Evolutionary conservation across 2,329 filamentous ascomycete genomes (phyloP).

Genomic region (Pyrenochaeta sp.): DNA sequence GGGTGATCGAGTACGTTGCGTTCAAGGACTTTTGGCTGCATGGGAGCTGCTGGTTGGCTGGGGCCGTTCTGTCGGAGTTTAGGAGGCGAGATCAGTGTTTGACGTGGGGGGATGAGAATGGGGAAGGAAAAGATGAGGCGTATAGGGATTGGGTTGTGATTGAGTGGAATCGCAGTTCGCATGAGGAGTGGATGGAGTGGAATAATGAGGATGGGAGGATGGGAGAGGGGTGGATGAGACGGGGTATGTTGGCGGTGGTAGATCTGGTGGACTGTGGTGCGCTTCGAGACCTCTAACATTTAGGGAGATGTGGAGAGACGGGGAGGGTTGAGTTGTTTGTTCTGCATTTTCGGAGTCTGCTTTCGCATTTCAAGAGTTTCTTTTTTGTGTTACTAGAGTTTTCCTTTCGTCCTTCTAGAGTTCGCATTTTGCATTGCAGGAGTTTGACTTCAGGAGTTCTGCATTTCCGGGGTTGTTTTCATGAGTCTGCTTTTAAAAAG

Average conservation of each 20-base stretch:
- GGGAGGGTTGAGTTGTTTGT: not conserved
- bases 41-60: not conserved
- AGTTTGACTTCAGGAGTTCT: too few relatives aligned
- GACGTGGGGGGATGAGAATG: not conserved
- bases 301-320: not conserved
- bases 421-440: too few relatives aligned
- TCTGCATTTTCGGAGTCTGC: not conserved
- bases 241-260: not conserved
- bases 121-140: not conserved
- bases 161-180: not conserved
- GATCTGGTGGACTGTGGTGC: not conserved
- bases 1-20: slow-evolving; percentile 2
- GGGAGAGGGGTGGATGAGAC: slow-evolving; percentile 1
- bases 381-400: too few relatives aligned
- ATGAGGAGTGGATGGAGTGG: not conserved
- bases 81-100: not conserved
- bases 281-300: not conserved
- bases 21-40: not conserved
- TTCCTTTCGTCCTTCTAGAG: too few relatives aligned
- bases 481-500: too few relatives aligned
- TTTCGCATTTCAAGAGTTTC: too few relatives aligned
- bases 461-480: too few relatives aligned
- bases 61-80: not conserved
- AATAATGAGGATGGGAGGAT: not conserved
- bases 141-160: slow-evolving; percentile 8